Conservation (phyloP, 129 eudicot species). For the Tagetes erecta region DNA sequence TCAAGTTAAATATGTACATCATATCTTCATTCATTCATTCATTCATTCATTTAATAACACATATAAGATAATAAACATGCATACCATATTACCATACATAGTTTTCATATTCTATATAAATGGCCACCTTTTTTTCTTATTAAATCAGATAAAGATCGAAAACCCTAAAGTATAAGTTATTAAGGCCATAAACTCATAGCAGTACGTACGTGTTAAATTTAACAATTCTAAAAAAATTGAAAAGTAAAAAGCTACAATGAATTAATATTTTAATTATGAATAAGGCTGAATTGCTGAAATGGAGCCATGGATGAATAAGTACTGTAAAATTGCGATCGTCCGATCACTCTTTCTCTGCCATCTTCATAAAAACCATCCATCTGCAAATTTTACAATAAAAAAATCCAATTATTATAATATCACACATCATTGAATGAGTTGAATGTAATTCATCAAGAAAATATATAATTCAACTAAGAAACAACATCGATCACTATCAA, state of each 20-base stretch:
- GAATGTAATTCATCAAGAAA: not conserved
- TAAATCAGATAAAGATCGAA: not conserved
- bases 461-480: not conserved
- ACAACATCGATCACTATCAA: slow-evolving; percentile 21
- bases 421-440: not conserved
- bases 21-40: not conserved
- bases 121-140: slow-evolving; percentile 18
- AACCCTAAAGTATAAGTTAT: not conserved
- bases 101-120: no score
- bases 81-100: no score
- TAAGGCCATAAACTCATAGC: not conserved
- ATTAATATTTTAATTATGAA: slow-evolving; percentile 16
- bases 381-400: slow-evolving; percentile 35
- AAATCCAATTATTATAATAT: not conserved
- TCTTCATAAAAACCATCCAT: slow-evolving; percentile 61
- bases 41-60: no score
- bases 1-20: not conserved
- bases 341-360: slow-evolving; percentile 30
- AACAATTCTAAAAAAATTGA: slow-evolving; percentile 1
- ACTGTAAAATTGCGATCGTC: slow-evolving; percentile 39
- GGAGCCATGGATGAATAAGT: slow-evolving; percentile 23
- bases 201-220: not conserved
- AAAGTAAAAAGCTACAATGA: not conserved
- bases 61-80: no score
- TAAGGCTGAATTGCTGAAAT: slow-evolving; percentile 31